A percentile compares a stretch with the other conserved stretches of the same genome.
Conservation (phyloP, 495 filamentous ascomycete genomes). For the Darksidea phi region DNA sequence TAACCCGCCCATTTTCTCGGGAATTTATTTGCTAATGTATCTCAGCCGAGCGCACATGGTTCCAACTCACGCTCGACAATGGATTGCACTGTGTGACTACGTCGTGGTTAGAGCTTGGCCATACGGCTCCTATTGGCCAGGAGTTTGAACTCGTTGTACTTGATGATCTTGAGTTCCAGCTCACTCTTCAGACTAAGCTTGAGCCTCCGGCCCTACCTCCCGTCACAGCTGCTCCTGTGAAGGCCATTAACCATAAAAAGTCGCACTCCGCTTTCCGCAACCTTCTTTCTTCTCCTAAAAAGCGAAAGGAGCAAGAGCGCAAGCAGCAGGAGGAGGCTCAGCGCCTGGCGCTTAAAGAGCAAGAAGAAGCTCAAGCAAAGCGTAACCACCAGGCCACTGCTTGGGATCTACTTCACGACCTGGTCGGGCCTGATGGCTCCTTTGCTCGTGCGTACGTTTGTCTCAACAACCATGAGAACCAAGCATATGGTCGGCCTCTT, state of each 20-base stretch:
- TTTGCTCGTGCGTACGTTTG: slow-evolving; percentile 91
- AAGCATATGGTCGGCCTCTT: slow-evolving; percentile 82
- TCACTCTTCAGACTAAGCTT: slow-evolving; percentile 92
- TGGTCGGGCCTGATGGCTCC: slow-evolving; percentile 86
- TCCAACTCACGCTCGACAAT: slow-evolving; percentile 93
- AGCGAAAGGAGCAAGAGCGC: slow-evolving; percentile 87
- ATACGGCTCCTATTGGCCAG: slow-evolving; percentile 91
- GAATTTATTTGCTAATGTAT: slow-evolving; percentile 37
- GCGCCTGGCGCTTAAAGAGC: slow-evolving; percentile 57
- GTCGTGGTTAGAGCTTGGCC: slow-evolving; percentile 88
- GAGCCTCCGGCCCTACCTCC: slow-evolving; percentile 66
- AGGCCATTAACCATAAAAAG: slow-evolving; percentile 59
- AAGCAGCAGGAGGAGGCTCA: slow-evolving; percentile 75
- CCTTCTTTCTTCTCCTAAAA: slow-evolving; percentile 90
- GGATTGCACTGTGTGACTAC: slow-evolving; percentile 97
- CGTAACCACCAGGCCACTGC: slow-evolving; percentile 58
- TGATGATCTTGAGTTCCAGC: slow-evolving; percentile 93
- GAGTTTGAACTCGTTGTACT: slow-evolving; percentile 97
- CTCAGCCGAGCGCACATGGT: slow-evolving; percentile 82
- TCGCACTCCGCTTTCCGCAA: slow-evolving; percentile 76
- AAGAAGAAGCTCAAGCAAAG: slow-evolving; percentile 65
- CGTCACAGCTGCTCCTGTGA: slow-evolving; percentile 38
- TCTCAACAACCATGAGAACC: slow-evolving; percentile 83
- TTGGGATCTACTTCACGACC: slow-evolving; percentile 82
- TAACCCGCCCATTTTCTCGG: neutral